Base-by-base conservation (phyloP, 306 rosid genomes). In the Malus sieversii region DNA sequence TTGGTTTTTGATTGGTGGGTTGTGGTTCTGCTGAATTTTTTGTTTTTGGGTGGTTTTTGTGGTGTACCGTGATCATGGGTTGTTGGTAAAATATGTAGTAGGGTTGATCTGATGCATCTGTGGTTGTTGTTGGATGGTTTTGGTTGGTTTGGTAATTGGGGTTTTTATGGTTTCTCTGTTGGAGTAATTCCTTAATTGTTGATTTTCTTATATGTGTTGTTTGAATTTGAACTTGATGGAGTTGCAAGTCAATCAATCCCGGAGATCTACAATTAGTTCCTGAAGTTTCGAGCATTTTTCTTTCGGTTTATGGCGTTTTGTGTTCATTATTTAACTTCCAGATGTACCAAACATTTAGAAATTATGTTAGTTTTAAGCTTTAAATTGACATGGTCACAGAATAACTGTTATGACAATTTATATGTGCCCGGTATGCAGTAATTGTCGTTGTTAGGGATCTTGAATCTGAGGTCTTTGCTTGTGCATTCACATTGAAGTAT, bases 51-150 rank as follows among this genome's bases (percentile, higher is more conserved):
- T 40, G 4, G 15, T 20, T 1, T 60, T 78, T 68, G 19, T 53
- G 29, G 59, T 55, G 59, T 65, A 8, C 65, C 59, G 0, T 82
- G 72, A 55, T 78, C 60, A 4, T 79, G 79, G 67, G 81, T 78
- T 72, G 75, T 32, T 46, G 66, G 80, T 74, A 33, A 78, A 64
- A 62, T 78, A 53, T 63, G 77, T 79, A 62, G 40, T 75, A 70
- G 6, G 57, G 77, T 82, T 85, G 97, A 92, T 92, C 97, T 90
- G 88, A 75, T 82, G 65, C 85, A 75, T 86, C 68, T 78, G 80
- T 69, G 78, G 69, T 55, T 74, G 84, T 80, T 69, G 32, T 68
- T 16, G 67, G 45, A 25, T 40, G 72, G 20, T 62, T 74, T 80
- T 38, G n/a, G 75, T 75, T 84, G 77, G 73, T 66, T 40, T 66